phyloP scores from a whole-genome alignment of 192 early-diverging fungal genomes.

The Coemansia sp. region DNA sequence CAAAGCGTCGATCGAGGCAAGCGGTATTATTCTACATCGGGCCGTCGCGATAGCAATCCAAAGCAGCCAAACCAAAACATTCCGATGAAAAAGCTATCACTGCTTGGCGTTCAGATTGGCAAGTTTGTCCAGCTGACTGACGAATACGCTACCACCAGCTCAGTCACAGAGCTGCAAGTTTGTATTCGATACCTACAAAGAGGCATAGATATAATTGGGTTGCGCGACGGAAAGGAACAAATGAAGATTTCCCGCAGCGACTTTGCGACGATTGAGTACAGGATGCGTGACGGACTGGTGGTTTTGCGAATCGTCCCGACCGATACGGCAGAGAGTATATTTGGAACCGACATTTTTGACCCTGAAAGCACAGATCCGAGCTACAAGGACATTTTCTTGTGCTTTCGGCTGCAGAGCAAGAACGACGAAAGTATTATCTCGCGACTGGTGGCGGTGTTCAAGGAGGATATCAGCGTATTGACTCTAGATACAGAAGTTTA shows the following conservation, averaged over 20 bases:
- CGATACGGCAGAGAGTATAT: conserved; percentile 31
- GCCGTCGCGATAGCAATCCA: conserved; percentile 7
- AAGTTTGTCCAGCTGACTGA: conserved; percentile 12
- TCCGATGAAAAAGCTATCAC: conserved; percentile 11
- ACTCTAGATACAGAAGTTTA: conserved; percentile 4
- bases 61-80: conserved; percentile 3
- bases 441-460: conserved; percentile 12
- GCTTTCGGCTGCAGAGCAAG: conserved; percentile 8
- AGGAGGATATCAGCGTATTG: conserved; percentile 1
- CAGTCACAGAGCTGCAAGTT: conserved; percentile 5
- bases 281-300: conserved; percentile 4
- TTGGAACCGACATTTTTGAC: conserved; percentile 26
- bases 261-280: conserved; percentile 25
- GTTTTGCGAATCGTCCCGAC: conserved; percentile 33
- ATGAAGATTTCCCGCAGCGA: conserved; percentile 19
- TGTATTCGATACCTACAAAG: conserved; percentile 16
- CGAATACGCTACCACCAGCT: not conserved
- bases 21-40: not conserved
- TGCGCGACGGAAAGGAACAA: conserved; percentile 15
- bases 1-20: not conserved
- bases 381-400: conserved; percentile 22
- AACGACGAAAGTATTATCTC: not conserved
- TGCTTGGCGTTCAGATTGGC: conserved; percentile 36
- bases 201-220: conserved; percentile 18
- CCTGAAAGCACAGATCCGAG: conserved; percentile 19